A percentile compares a stretch with the other conserved stretches of the same genome.
Conservation (phyloP, 768 basidiomycete genomes). For the Boletus rufocinnamomeus region DNA sequence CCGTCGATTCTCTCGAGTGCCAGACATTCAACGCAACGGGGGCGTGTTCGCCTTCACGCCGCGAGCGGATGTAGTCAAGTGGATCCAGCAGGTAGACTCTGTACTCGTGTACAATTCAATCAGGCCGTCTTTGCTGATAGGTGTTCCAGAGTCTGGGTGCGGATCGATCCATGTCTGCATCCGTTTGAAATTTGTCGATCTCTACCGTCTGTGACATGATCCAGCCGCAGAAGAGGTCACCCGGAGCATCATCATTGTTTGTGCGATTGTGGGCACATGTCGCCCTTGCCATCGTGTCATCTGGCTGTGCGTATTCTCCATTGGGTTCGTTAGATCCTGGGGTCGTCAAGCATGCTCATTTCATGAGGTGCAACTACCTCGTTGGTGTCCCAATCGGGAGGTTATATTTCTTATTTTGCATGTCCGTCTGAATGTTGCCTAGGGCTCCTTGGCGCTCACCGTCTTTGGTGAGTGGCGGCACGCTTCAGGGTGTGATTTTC, state of each 20-base stretch:
- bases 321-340: slow-evolving; percentile 21
- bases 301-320: slow-evolving; percentile 30
- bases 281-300: slow-evolving; percentile 14
- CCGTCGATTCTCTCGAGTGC: slow-evolving; percentile 12
- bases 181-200: slow-evolving; percentile 27
- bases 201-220: slow-evolving; percentile 11
- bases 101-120: slow-evolving; percentile 6
- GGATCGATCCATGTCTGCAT: slow-evolving; percentile 7
- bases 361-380: slow-evolving; percentile 21
- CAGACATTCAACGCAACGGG: slow-evolving; percentile 13
- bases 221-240: slow-evolving; percentile 2
- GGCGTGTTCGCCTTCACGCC: slow-evolving; percentile 23
- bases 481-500: slow-evolving; percentile 4
- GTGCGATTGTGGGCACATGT: background rate
- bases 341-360: slow-evolving; percentile 16
- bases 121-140: background rate
- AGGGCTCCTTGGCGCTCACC: background rate
- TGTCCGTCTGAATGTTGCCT: slow-evolving; percentile 4
- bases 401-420: background rate
- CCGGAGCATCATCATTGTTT: slow-evolving; percentile 10
- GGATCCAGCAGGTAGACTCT: slow-evolving; percentile 12
- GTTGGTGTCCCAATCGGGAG: slow-evolving; percentile 6
- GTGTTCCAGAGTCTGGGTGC: slow-evolving; percentile 8
- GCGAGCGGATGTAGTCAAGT: slow-evolving; percentile 13
- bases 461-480: background rate